Base-by-base conservation (phyloP, 768 basidiomycete species). In the Pulveroboletus sp. region DNA sequence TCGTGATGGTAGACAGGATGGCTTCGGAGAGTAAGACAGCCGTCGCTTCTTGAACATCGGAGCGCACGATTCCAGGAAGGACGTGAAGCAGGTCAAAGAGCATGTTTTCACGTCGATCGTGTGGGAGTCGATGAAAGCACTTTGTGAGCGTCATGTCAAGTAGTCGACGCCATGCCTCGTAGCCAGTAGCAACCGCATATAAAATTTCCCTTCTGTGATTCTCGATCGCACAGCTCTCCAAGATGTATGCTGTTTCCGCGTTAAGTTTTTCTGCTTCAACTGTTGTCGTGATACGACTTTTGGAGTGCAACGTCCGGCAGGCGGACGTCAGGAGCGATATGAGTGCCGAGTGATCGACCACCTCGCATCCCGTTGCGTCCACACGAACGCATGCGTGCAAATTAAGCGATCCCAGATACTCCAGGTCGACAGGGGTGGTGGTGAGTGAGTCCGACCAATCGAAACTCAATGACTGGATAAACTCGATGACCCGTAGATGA, bases 1-100 rank as follows among this genome's bases (percentile, higher is more conserved):
- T 93, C 13, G 93, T 93, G 53, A 93, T 85, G 6, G 84, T 77
- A 0, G 91, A 86, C 21, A 98, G 66, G 6, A 89, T 77, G 0
- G 83, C 80, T 59, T 95, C 93, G 1, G 91, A 87, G 8, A 98
- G 75, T 4, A 94, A 69, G n/a, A 93, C 77, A 10, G 89, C 78
- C 1, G 90, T 87, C 3, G 82, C 73, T 50, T 88, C 84, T 33
- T 84, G 78, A 18, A 86, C 71, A 48, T 83, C 83, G 10, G 74
- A 68, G 0, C 83, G 84, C 28, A 77, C 78, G 39, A 94, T 77
- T 18, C 80, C 80, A 2, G 93, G 87, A 18, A 96, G 76, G 18
- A 89, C 83, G 58, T 89, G 85, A 17, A 98, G 76, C 17, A 98
- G 73, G 63, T 96, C 95, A 58, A 95, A 91, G 6, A 96, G 74